Conservation (phyloP, 1,284 basidiomycete species). For the Cryptococcus neoformans region DNA sequence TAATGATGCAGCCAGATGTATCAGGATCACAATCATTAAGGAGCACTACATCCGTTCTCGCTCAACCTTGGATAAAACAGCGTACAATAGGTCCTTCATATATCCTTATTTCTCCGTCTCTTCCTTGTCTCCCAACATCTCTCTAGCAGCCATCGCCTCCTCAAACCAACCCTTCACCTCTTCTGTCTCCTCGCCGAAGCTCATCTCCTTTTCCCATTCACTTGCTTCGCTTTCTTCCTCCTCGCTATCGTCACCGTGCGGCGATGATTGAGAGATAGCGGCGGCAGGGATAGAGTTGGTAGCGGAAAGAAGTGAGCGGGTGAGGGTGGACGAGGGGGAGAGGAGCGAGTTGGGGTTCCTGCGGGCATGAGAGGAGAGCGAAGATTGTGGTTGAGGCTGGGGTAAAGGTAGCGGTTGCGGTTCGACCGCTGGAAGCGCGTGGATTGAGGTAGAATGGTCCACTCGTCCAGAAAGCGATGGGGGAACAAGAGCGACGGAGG, state of each 20-base stretch:
- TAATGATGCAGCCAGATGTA: no score
- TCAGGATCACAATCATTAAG: no score
- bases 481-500: not conserved
- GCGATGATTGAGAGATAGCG: not conserved
- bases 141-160: slow-evolving; percentile 10
- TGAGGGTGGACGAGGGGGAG: slow-evolving; percentile 1
- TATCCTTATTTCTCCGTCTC: no score
- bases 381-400: not conserved
- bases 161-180: slow-evolving; percentile 16
- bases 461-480: no score
- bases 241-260: not conserved
- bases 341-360: slow-evolving; percentile 3
- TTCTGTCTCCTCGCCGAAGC: slow-evolving; percentile 12
- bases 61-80: no score
- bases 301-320: slow-evolving; percentile 12
- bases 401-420: not conserved
- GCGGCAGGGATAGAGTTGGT: not conserved
- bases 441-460: not conserved
- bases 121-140: slow-evolving; percentile 4
- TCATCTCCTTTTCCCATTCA: slow-evolving; percentile 20
- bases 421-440: not conserved
- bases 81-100: no score
- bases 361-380: not conserved
- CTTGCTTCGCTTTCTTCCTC: slow-evolving; percentile 9
- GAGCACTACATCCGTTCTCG: no score